Evolutionary conservation across 371 early-diverging fungal genomes (phyloP).

Genomic region (Blastocladiella emersonii): DNA sequence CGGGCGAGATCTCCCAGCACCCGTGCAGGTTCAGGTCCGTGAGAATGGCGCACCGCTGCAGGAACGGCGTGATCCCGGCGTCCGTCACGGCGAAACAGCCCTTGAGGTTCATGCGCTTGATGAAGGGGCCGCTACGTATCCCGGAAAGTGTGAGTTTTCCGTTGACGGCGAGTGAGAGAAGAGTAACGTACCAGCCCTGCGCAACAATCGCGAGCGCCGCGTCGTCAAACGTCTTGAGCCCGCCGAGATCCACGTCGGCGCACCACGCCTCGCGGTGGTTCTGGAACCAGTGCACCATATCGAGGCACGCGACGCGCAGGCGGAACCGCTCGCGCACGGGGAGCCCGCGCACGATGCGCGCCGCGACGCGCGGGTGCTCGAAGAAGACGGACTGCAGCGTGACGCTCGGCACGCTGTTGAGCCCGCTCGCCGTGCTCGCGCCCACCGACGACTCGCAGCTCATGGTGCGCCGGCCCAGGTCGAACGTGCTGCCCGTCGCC

Average conservation of each 20-base stretch:
- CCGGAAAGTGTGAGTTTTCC: not conserved
- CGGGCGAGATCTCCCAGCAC: slow-evolving; percentile 55
- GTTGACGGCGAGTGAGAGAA: not conserved
- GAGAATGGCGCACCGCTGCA: slow-evolving; percentile 23
- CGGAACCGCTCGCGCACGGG: not conserved
- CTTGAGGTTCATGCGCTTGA: not conserved
- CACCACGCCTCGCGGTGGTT: not conserved
- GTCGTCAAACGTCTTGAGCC: slow-evolving; percentile 1
- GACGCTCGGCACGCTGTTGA: no score
- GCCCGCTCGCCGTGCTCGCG: no score
- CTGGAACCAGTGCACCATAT: not conserved
- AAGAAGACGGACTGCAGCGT: no score
- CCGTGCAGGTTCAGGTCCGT: slow-evolving; percentile 43
- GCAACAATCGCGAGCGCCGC: slow-evolving; percentile 1
- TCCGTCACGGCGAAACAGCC: slow-evolving; percentile 29
- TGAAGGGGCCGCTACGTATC: not conserved
- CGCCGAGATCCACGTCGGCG: not conserved
- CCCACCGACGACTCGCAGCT: no score
- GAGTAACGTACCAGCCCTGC: not conserved
- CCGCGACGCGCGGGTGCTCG: no score
- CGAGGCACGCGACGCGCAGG: not conserved
- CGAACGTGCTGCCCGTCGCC: no score
- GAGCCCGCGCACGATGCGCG: not conserved
- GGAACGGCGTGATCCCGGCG: slow-evolving; percentile 23
- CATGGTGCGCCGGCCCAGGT: no score